phyloP scores from a whole-genome alignment of 2,329 filamentous ascomycete species.

The Pezicula carpinea region DNA sequence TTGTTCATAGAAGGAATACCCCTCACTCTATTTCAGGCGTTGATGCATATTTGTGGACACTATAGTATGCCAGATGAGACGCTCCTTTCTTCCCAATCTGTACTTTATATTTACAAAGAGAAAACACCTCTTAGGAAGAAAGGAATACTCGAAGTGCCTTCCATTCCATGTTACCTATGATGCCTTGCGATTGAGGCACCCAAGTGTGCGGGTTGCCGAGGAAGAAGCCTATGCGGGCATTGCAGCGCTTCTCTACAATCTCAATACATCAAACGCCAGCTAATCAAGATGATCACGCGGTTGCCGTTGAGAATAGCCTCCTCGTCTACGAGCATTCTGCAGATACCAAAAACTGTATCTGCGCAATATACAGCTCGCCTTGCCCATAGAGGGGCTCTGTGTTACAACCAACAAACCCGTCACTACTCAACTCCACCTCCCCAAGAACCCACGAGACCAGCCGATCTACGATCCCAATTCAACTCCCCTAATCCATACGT shows the following conservation, averaged over 20 bases:
- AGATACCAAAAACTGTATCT: no score
- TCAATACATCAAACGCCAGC: slow-evolving; percentile 36
- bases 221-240: no score
- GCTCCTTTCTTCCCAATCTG: no score
- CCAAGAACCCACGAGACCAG: slow-evolving; percentile 4
- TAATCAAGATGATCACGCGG: slow-evolving; percentile 13
- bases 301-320: slow-evolving; percentile 6
- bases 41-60: background rate
- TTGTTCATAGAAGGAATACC: no score
- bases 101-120: no score
- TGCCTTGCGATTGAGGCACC: no score
- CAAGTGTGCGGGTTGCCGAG: background rate
- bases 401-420: slow-evolving; percentile 1
- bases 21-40: no score
- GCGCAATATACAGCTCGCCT: background rate
- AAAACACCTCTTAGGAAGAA: no score
- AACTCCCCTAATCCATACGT: slow-evolving; percentile 5
- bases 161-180: no score
- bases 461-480: slow-evolving; percentile 24
- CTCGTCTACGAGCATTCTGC: background rate
- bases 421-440: slow-evolving; percentile 8
- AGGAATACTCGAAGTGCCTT: no score
- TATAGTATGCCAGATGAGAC: background rate
- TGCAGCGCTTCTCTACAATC: no score
- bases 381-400: background rate